Base-by-base conservation (phyloP, 2,329 filamentous ascomycete genomes). In the Microcyclospora pomicola region DNA sequence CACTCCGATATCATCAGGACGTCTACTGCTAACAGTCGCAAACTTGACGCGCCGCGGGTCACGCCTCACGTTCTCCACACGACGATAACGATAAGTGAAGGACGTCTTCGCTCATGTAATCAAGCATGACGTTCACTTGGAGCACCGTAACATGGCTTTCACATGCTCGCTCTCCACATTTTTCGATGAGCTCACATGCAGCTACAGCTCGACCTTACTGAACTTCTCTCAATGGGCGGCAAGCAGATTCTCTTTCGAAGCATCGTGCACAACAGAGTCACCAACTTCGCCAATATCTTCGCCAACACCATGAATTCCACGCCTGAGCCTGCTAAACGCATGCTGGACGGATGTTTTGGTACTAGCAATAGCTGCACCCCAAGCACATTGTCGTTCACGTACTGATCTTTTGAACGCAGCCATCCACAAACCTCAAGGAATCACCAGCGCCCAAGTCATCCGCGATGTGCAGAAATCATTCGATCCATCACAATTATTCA, bases 381-480 rank as follows among this genome's bases (percentile, higher is more conserved):
- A 24, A 24, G 4, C 37, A 32, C 40, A 27, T 45, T 35, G 37
- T 30, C 28, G 31, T 33, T 38, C 32, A 28, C 13, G 13, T 16
- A n/a, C 15, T 28, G 29, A 37, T 33, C n/a, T 38, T 40, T 36
- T 45, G 34, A 19, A 34, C 29, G 10, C 50, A 94, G 88, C 84
- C 59, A 81, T 98, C 61, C 85, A 94, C 66, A 98, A 98, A 64
- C 91, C 91, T 19, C 69, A 78, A 53, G 82, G 79, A 52, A 75
- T 88, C 53, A 85, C 81, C 58, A 96, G 88, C 27, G 87, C 87
- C 36, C 84, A 93, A 60, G 81, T 92, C 29, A 75, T 98, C 48
- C 86, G 88, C 56, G 80, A 88, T 55, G 77, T 92, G 41, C 86
- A 96, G 65, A 65, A 71, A 14, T 74, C 80, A 48, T 93, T 96